phyloP scores from a whole-genome alignment of 2,329 filamentous ascomycete genomes.

The Fusarium agapanthi region DNA sequence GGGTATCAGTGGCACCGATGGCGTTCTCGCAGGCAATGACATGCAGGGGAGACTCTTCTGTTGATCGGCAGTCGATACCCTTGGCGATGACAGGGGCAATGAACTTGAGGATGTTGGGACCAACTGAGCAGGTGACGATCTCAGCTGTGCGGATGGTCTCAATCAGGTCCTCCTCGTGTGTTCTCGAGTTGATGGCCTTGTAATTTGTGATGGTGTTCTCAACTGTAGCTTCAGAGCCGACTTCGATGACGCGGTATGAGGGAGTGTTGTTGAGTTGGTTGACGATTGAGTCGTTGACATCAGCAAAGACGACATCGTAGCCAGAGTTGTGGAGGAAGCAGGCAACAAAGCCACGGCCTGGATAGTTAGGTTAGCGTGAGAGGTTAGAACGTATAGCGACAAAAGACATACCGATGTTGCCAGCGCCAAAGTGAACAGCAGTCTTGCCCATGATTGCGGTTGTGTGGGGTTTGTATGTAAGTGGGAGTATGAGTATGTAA shows the following conservation, averaged over 20 bases:
- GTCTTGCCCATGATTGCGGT: constrained; percentile 62
- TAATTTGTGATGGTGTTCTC: constrained; percentile 92
- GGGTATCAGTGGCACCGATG: constrained; percentile 90
- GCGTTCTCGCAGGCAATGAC: constrained; percentile 99
- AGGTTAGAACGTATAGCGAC: background rate
- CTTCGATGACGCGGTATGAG: constrained; percentile 92
- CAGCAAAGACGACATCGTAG: constrained; percentile 95
- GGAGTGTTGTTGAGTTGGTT: constrained; percentile 77
- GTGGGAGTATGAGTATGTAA: background rate
- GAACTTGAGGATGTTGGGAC: constrained; percentile 94
- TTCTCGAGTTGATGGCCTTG: constrained; percentile 94
- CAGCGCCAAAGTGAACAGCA: constrained; percentile 85
- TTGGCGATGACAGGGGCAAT: constrained; percentile 96
- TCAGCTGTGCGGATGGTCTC: constrained; percentile 88
- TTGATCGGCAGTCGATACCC: constrained; percentile 82
- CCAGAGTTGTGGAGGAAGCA: constrained; percentile 94
- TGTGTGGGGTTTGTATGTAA: constrained; percentile 8
- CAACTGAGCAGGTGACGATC: constrained; percentile 95
- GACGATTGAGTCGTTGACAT: constrained; percentile 88
- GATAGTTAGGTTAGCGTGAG: constrained; percentile 24
- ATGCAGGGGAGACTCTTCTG: constrained; percentile 72
- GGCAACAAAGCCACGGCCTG: constrained; percentile 81
- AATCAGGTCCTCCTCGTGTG: constrained; percentile 81
- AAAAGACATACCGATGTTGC: constrained; percentile 74
- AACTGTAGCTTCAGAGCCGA: constrained; percentile 82